Conservation (phyloP, 2,329 filamentous ascomycete species). For the Paraphoma sp. region DNA sequence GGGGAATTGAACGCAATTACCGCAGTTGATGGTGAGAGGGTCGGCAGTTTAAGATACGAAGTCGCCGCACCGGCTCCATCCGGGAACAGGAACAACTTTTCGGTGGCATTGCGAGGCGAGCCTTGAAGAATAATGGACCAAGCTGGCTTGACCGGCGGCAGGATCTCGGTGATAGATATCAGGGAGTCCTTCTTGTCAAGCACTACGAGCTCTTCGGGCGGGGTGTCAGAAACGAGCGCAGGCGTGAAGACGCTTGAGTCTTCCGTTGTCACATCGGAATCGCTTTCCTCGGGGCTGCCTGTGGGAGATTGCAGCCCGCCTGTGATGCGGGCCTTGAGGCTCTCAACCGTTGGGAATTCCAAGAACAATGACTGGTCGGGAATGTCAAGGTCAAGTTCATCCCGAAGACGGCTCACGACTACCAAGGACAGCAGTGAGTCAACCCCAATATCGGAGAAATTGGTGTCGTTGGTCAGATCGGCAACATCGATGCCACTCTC, state of each 20-base stretch:
- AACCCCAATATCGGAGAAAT: constrained; percentile 16
- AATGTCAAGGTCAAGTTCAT: constrained; percentile 28
- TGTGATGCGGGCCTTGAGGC: neutral
- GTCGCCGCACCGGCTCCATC: constrained; percentile 57
- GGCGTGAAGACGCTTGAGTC: no score
- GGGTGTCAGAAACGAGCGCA: no score
- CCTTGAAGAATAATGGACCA: constrained; percentile 53
- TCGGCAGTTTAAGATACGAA: constrained; percentile 49
- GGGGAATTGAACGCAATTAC: constrained; percentile 61
- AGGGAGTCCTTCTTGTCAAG: constrained; percentile 11
- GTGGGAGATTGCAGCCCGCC: neutral
- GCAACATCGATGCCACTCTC: neutral
- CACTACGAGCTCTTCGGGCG: constrained; percentile 1
- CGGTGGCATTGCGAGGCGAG: constrained; percentile 38
- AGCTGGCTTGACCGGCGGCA: constrained; percentile 11
- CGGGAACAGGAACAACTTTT: constrained; percentile 54
- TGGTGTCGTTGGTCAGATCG: constrained; percentile 9
- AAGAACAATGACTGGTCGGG: neutral
- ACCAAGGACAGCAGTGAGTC: constrained; percentile 33
- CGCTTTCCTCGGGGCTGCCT: no score
- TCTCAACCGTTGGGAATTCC: neutral
- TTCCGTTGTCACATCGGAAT: no score
- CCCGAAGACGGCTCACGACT: constrained; percentile 23
- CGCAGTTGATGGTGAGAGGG: constrained; percentile 39
- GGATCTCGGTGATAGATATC: neutral